Evolutionary conservation across 495 filamentous ascomycete genomes (phyloP).

Genomic region (Ascobolus immersus): DNA sequence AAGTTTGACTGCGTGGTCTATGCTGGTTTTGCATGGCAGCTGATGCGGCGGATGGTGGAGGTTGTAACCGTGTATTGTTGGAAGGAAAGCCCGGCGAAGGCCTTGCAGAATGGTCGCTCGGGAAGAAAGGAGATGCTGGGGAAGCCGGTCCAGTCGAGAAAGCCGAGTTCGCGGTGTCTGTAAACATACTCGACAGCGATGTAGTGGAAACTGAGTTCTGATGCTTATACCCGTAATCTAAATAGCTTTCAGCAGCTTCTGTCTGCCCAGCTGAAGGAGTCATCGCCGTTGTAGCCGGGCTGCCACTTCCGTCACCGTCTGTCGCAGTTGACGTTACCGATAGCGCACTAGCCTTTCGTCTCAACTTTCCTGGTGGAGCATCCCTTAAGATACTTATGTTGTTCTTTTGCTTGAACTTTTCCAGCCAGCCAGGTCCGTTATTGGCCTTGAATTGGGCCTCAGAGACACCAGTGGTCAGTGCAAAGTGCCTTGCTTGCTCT

Average conservation of each 20-base stretch:
- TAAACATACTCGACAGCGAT: constrained; percentile 30
- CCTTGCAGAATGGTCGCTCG: constrained; percentile 27
- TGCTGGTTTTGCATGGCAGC: constrained; percentile 21
- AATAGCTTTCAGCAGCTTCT: constrained; percentile 20
- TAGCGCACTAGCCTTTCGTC: constrained; percentile 11
- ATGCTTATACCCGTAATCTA: constrained; percentile 28
- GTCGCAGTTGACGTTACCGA: constrained; percentile 28
- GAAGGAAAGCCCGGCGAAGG: constrained; percentile 21
- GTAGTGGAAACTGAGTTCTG: constrained; percentile 28
- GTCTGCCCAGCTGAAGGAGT: constrained; percentile 8
- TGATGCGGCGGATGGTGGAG: constrained; percentile 7
- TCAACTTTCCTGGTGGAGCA: constrained; percentile 6
- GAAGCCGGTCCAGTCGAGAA: constrained; percentile 55
- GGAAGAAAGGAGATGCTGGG: constrained; percentile 70
- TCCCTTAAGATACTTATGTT: constrained; percentile 25
- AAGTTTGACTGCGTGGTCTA: constrained; percentile 75
- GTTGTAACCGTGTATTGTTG: constrained; percentile 35
- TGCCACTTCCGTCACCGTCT: constrained; percentile 1
- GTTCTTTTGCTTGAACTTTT: constrained; percentile 93
- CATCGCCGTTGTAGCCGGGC: constrained; percentile 12
- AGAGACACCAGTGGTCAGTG: constrained; percentile 42
- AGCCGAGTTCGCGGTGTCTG: constrained; percentile 33
- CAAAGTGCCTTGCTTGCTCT: constrained; percentile 72
- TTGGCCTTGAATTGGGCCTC: constrained; percentile 56
- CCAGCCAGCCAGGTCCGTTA: constrained; percentile 49